Evolutionary conservation across 2,329 filamentous ascomycete genomes (phyloP).

Genomic region (Fusarium mangiferae): DNA sequence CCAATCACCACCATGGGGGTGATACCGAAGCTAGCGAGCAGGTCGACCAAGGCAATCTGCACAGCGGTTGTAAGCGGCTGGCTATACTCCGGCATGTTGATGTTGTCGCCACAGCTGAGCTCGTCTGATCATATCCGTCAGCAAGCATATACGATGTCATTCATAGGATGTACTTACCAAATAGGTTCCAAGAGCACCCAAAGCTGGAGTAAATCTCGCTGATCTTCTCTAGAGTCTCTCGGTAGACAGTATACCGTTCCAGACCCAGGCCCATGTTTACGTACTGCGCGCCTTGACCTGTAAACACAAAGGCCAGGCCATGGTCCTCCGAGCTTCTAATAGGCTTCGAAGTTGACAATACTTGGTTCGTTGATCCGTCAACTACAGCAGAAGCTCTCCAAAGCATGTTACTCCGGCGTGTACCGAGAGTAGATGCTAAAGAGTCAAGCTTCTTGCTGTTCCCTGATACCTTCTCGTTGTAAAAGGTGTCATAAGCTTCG

Average conservation of each 20-base stretch:
- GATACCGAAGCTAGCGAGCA: conserved; percentile 54
- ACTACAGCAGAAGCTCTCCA: conserved; percentile 1
- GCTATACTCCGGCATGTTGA: conserved; percentile 52
- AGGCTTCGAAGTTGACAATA: background rate
- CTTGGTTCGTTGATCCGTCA: background rate
- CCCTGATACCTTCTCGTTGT: background rate
- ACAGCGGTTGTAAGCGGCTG: conserved; percentile 56
- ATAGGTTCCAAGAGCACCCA: background rate
- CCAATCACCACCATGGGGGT: conserved; percentile 51
- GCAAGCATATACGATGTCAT: rapidly evolving
- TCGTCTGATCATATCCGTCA: background rate
- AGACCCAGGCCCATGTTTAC: conserved; percentile 45
- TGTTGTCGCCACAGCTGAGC: background rate
- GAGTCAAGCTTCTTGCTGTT: background rate
- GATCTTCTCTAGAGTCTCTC: conserved; percentile 6
- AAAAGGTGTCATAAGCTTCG: background rate
- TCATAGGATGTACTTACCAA: background rate
- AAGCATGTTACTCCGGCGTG: conserved; percentile 42
- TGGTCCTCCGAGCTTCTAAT: background rate
- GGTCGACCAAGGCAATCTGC: conserved; percentile 57
- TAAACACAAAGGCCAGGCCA: conserved; percentile 43
- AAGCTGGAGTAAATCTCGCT: background rate
- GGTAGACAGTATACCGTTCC: conserved; percentile 9
- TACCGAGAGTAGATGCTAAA: conserved; percentile 46
- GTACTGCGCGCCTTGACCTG: conserved; percentile 51